Conservation (phyloP, 352 stramenopile species). For the Detonula confervacea region DNA sequence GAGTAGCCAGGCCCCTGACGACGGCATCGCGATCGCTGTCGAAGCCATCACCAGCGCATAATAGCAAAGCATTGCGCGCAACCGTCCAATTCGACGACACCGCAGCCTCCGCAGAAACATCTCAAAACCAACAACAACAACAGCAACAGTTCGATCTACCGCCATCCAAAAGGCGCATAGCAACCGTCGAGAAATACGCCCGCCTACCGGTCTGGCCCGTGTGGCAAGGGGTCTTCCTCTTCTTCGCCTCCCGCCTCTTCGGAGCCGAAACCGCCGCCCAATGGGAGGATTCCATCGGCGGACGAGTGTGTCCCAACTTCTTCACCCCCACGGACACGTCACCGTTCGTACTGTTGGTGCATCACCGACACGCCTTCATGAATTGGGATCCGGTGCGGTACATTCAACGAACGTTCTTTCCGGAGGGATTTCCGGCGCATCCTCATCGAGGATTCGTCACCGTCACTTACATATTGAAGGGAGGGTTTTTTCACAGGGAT, state of each 20-base stretch:
- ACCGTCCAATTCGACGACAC: constrained; percentile 7
- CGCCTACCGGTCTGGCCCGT: constrained; percentile 78
- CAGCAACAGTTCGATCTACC: too few species aligned
- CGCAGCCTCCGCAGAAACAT: constrained; percentile 2
- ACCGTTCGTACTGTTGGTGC: constrained; percentile 86
- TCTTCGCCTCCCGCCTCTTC: constrained; percentile 63
- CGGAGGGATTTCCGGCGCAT: constrained; percentile 90
- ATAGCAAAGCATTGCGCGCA: background rate
- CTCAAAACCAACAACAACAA: background rate
- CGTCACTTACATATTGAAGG: constrained; percentile 90
- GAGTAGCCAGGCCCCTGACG: background rate
- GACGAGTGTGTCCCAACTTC: constrained; percentile 82
- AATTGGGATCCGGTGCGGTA: constrained; percentile 80
- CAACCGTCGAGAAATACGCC: constrained; percentile 64
- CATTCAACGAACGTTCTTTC: constrained; percentile 74
- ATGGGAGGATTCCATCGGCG: constrained; percentile 69
- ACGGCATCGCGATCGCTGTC: background rate
- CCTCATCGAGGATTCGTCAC: constrained; percentile 92
- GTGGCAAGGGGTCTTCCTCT: constrained; percentile 74
- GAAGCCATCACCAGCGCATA: background rate
- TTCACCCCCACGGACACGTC: constrained; percentile 48
- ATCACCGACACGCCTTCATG: constrained; percentile 86
- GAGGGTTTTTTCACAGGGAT: constrained; percentile 90
- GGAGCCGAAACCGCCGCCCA: constrained; percentile 49
- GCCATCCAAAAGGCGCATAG: constrained; percentile 28